Percentiles rank a stretch among this genome's conserved stretches.
Conservation (phyloP, 495 filamentous ascomycete species). For the Talaromyces nanjingensis region DNA sequence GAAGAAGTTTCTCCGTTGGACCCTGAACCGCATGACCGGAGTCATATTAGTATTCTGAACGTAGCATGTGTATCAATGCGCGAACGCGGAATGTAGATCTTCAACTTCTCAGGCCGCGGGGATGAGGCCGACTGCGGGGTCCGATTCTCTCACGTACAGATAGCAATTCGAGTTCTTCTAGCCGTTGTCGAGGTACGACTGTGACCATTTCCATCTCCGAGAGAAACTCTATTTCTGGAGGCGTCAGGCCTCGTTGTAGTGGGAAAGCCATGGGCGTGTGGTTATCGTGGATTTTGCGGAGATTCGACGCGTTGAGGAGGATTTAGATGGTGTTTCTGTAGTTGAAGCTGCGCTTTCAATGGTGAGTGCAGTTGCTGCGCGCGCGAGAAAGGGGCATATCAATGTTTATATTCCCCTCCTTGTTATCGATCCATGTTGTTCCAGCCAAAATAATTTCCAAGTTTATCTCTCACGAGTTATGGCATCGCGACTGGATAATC, state of each 20-base stretch:
- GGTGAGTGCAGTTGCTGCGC: not conserved
- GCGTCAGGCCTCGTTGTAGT: constrained; percentile 73
- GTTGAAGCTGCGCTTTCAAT: not conserved
- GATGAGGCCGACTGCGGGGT: constrained; percentile 7
- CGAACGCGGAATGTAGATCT: constrained; percentile 5
- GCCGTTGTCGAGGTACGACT: constrained; percentile 81
- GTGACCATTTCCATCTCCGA: constrained; percentile 97
- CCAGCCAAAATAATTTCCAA: constrained; percentile 5
- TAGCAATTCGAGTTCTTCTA: constrained; percentile 78
- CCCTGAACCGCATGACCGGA: constrained; percentile 47
- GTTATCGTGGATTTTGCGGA: not conserved
- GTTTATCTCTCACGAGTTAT: not conserved
- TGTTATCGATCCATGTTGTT: not conserved
- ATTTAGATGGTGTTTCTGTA: not conserved
- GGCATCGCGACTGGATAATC: not conserved
- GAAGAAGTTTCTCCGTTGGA: constrained; percentile 63
- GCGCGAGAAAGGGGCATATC: not conserved
- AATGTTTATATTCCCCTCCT: not conserved
- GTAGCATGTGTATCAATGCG: not conserved
- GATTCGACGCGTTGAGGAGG: not conserved
- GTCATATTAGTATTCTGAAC: not conserved
- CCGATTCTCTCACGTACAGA: constrained; percentile 50
- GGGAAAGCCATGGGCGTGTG: constrained; percentile 65
- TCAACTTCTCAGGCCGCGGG: constrained; percentile 1
- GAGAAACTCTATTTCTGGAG: constrained; percentile 86